Percentiles rank a stretch among this genome's conserved stretches.
phyloP scores from a whole-genome alignment of 1,284 basidiomycete genomes.

The Quambalaria eucalypti region DNA sequence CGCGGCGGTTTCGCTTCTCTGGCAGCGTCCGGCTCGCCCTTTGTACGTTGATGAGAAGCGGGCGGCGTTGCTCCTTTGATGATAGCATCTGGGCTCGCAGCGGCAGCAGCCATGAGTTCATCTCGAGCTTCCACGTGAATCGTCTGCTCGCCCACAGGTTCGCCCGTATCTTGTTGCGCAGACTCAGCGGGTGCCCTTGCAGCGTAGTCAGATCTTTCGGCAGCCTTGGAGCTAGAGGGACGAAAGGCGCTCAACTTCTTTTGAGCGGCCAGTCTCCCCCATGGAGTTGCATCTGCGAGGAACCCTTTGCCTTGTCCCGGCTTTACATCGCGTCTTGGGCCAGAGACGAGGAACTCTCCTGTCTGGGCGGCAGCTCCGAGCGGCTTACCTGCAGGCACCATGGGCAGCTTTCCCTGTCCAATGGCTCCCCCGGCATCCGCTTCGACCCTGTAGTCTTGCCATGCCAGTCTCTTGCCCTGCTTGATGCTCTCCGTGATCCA shows the following conservation, averaged over 20 bases:
- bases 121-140: no score
- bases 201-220: no score
- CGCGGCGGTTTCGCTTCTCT: not conserved
- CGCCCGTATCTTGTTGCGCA: no score
- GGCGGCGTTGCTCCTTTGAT: no score
- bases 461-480: slow-evolving; percentile 62
- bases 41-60: no score
- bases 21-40: no score
- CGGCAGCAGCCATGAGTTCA: no score
- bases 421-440: slow-evolving; percentile 12
- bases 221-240: not conserved
- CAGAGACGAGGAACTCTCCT: not conserved
- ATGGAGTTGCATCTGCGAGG: not conserved
- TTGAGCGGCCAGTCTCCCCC: not conserved
- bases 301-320: no score
- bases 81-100: no score
- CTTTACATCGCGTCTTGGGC: no score
- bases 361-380: not conserved
- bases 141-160: no score
- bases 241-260: not conserved
- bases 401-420: not conserved
- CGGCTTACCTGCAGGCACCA: not conserved
- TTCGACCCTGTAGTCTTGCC: slow-evolving; percentile 51
- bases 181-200: no score
- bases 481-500: slow-evolving; percentile 74